Base-by-base conservation (phyloP, 495 filamentous ascomycete species). In the Aspergillus sclerotiicarbonarius region DNA sequence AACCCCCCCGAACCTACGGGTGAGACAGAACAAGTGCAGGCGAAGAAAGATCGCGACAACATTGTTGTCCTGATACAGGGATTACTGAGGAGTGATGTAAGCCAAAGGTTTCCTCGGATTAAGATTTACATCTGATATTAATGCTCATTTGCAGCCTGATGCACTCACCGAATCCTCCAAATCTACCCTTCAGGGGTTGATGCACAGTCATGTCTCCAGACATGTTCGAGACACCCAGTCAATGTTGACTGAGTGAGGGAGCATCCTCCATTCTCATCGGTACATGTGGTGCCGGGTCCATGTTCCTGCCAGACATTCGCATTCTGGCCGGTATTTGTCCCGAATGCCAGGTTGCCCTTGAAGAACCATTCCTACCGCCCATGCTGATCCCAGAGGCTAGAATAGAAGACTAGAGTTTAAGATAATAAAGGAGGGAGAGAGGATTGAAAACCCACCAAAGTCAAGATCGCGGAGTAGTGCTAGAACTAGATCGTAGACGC, bases 1-100 rank as follows among this genome's bases (percentile, higher is more conserved):
- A n/a, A 41, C 9, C n/a, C 75, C n/a, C 77, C 44, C n/a, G 59
- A 62, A 9, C 29, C 41, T 16, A 60, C 61, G 15, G 54, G 56
- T 20, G 68, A 70, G 16, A 48, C 59, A 16, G 63, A 72, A 13
- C 63, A 67, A 32, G 48, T 67, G 3, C 73, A 70, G 39, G 60
- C 76, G 53, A 57, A 51, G 13, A 75, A 76, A 37, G 86, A 90
- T 61, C 79, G 83, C 9, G 84, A 86, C 59, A 90, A 91, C 63
- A 82, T 75, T 0, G 67, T 87, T 50, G 78, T 91, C 19, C 73
- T 91, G 37, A 64, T 85, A 3, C 80, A 82, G 39, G 82, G 85
- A 60, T 58, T 90, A 31, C 57, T 88, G 56, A 76, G 75, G 61
- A 75, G 76, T 58, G 74, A 79, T 62, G 79, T 82, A 58, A 69